phyloP scores from a whole-genome alignment of 2,329 filamentous ascomycete genomes.

The Biscogniauxia sp. region DNA sequence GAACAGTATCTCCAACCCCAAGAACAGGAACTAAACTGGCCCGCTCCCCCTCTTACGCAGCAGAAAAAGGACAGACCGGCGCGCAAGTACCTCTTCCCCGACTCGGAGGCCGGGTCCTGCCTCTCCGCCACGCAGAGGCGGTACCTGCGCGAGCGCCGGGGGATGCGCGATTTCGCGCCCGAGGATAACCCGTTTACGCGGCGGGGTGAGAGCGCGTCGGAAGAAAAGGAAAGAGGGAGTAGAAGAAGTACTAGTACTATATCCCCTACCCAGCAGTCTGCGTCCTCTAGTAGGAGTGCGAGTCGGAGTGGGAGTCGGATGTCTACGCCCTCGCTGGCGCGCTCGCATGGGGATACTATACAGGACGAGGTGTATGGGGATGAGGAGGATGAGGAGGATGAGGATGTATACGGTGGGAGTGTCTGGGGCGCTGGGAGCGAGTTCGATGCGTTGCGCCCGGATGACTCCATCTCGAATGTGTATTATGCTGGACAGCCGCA shows the following conservation, averaged over 20 bases:
- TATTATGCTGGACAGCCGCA: background rate
- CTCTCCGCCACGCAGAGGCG: constrained; percentile 11
- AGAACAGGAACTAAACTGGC: constrained; percentile 10
- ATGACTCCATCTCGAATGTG: constrained; percentile 49
- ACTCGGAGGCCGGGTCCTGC: constrained; percentile 16
- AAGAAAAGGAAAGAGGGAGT: too few relatives aligned
- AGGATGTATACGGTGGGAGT: background rate
- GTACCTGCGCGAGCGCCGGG: constrained; percentile 12
- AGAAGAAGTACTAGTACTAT: too few relatives aligned
- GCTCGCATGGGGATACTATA: background rate
- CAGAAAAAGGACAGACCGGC: background rate
- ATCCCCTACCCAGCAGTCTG: too few relatives aligned
- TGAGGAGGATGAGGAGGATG: background rate
- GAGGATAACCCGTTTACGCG: constrained; percentile 13
- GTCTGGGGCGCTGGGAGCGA: constrained; percentile 5
- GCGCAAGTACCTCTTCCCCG: constrained; percentile 12
- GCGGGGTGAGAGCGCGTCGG: too few relatives aligned
- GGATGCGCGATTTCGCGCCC: constrained; percentile 9
- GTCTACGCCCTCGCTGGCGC: background rate
- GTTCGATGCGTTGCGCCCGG: constrained; percentile 58
- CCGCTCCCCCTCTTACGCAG: constrained; percentile 7
- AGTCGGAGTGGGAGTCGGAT: too few relatives aligned
- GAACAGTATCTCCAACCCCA: constrained; percentile 8
- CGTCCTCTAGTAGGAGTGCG: too few relatives aligned
- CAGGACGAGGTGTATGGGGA: background rate